Base-by-base conservation (phyloP, 225 moss, liverwort and hornwort species). In the Anthoceros angustus region DNA sequence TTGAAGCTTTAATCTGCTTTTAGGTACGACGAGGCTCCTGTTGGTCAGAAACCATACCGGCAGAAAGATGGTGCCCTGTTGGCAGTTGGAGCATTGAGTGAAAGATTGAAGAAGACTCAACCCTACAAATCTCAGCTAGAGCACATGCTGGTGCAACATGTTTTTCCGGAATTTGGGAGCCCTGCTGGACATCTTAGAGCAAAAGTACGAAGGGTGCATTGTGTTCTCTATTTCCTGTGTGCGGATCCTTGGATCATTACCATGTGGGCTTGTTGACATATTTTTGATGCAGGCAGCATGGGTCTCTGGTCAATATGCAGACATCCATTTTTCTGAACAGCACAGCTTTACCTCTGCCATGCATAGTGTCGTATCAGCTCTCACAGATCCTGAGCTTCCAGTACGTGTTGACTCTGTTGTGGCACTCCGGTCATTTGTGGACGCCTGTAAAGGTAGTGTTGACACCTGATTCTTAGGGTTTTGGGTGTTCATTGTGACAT, bases 401-500 rank as follows among this genome's bases (percentile, higher is more conserved):
- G 98, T 98, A 66, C 86, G 98, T 55, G 98, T 98, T 16, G 98
- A 98, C 75, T 98, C 98, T 43, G 98, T 98, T 65, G 92, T 98
- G 63, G 92, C 98, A 64, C 86, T 98, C 12, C 86, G 98, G 62
- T 82, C 87, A 11, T 98, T 98, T 69, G 89, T 98, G 20, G 92
- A 92, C 74, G 92, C 88, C 43, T 98, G 98, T 70, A 92, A 92
- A 92, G 98, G 98, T 92, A 71, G 42, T 64, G 14, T 64, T 64
- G 25, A 8, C 20, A 1, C 6, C 16, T 60, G 2, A 60, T 21
- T 60, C 55, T 21, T 5, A 21, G 25, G 20, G 12, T 12, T 63
- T 11, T 63, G 2, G 7, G 12, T 25, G 38, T 46, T 2, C 16
- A 16, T 46, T 46, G 45, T 46, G 45, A 46, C 10, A 5, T 43